These are phyloP conservation scores for Hypoxylon sp. DNA, from an alignment of 2,329 filamentous ascomycete genomes.

Conservation along the genomic window DNA sequence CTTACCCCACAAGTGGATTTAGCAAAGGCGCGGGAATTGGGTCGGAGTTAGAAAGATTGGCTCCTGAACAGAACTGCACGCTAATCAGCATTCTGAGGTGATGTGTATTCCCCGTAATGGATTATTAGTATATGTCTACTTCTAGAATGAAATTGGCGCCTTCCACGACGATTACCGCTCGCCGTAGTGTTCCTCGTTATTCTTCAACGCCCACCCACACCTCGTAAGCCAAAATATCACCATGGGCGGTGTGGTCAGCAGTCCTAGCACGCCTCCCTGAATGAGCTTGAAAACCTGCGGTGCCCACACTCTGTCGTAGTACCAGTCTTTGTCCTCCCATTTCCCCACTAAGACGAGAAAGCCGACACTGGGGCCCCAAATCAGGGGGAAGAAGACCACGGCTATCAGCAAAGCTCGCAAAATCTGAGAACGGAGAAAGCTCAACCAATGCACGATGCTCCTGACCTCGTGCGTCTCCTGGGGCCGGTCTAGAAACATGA, in stretches of 20 bases:
- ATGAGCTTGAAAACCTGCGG: conserved; percentile 65
- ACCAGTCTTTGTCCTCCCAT: conserved; percentile 58
- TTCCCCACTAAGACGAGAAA: conserved; percentile 58
- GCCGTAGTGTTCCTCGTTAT: conserved; percentile 46
- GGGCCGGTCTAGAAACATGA: conserved; percentile 57
- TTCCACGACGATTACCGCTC: conserved; percentile 28
- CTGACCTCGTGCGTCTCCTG: conserved; percentile 48
- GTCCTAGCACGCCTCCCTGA: conserved; percentile 60
- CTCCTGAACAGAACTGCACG: background rate
- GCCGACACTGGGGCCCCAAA: conserved; percentile 61
- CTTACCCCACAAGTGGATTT: background rate
- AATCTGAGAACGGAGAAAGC: conserved; percentile 55
- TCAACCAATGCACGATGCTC: conserved; percentile 51
- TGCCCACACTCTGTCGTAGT: conserved; percentile 59
- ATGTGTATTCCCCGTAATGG: conserved; percentile 6
- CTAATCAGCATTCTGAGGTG: background rate
- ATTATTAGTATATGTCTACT: conserved; percentile 37
- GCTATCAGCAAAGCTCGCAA: conserved; percentile 55
- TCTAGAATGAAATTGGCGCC: conserved; percentile 10
- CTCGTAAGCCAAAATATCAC: conserved; percentile 65
- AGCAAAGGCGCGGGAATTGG: background rate
- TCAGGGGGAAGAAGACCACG: conserved; percentile 57
- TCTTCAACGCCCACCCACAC: conserved; percentile 60
- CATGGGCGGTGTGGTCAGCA: conserved; percentile 63
- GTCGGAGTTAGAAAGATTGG: background rate